phyloP scores from a whole-genome alignment of 148 eudicot species.

The Salicornia ramosissima region DNA sequence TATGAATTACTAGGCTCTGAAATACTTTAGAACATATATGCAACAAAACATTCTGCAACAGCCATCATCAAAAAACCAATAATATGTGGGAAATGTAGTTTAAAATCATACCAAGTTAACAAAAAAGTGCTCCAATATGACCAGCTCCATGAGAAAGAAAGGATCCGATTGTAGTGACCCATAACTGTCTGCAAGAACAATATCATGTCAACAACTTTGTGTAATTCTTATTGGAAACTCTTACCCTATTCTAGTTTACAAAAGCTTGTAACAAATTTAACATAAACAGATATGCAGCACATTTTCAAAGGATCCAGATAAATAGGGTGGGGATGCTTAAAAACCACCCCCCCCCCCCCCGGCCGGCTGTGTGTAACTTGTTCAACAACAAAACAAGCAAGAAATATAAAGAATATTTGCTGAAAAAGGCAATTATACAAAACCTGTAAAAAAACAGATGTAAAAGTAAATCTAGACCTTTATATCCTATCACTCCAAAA shows the following conservation, averaged over 20 bases:
- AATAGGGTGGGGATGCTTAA: no score
- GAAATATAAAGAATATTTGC: not conserved
- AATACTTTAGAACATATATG: constrained; percentile 1
- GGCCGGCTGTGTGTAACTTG: no score
- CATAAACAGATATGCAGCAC: not conserved
- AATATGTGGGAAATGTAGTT: not conserved
- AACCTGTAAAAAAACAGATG: not conserved
- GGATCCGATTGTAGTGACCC: constrained; percentile 57
- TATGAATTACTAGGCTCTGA: constrained; percentile 24
- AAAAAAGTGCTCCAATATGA: constrained; percentile 98
- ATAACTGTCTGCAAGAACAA: constrained; percentile 56
- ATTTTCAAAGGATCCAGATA: no score
- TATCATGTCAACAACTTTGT: not conserved
- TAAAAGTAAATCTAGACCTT: not conserved
- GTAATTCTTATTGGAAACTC: not conserved
- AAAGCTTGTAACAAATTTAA: not conserved
- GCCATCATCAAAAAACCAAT: constrained; percentile 8
- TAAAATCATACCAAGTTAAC: constrained; percentile 67
- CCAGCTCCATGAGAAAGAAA: constrained; percentile 90
- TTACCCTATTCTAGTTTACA: not conserved
- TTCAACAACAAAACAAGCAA: no score
- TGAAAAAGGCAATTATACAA: not conserved
- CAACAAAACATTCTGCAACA: constrained; percentile 10
- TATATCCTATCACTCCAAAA: not conserved
- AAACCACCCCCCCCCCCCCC: no score